Evolutionary conservation across 495 filamentous ascomycete species (phyloP), one percentile per base, ranked within the genome.

Genomic region (Annulohypoxylon moriforme): DNA sequence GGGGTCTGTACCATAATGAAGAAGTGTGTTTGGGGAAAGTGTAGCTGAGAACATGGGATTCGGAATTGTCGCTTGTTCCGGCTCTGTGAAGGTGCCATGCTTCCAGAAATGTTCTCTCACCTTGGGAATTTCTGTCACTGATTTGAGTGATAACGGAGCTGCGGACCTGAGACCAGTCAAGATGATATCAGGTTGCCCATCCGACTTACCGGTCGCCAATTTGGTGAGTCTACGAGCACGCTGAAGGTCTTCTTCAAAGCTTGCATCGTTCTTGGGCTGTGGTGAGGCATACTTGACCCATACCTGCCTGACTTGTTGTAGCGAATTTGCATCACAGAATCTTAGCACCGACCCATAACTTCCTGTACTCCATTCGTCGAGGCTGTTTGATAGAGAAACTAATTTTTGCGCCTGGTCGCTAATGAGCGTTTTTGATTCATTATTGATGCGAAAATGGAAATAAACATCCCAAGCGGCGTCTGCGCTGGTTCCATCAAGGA

Each of bases 1-100:
- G 9, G 77, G 78, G n/a, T 77, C 71, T 11, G 66, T 60, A 13
- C 67, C 69, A 38, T 71, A 72, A 62, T 78, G 70, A 50, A 78
- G 53, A 22, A 55, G 63, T 9, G 24, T 68, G 22, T 62, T 62
- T 63, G 20, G 22, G 57, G 65, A 66, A 27, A 62, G 50, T 31
- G 55, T 52, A 3, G 67, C 64, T 2, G 47, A 61, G 67, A 73
- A 72, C 29, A 73, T 27, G 0, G 70, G 76, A 22, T 77, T 80
- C 10, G 69, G 60, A 16, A 44, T 27, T 22, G 52, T 62, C 8
- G 20, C 52, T 9, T 49, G 31, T 14, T 49, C 34, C 8, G 40
- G 31, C 13, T 49, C 25, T 4, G 40, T 27, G 1, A 72, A 27
- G 22, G 14, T 60, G 4, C 69, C 64, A 34, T 69, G 31, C 18